A percentile compares a stretch with the other conserved stretches of the same genome.
Conservation (phyloP, 768 basidiomycete genomes). For the Dentipellis fragilis region DNA sequence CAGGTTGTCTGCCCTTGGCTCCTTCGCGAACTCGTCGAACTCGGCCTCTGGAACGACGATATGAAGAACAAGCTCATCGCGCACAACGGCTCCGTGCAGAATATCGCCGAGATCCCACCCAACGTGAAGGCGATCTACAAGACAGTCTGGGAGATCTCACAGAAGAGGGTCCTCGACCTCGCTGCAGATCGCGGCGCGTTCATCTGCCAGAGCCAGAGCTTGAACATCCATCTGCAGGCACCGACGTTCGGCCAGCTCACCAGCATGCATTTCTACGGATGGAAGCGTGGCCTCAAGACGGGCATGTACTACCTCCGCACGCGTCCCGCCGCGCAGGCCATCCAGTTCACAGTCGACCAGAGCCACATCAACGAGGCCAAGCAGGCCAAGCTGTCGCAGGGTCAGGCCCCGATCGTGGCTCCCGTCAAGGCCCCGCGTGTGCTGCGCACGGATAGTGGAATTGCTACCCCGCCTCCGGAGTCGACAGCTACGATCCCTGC, state of each 20-base stretch:
- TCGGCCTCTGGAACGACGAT: conserved; percentile 91
- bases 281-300: conserved; percentile 99
- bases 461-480: not conserved
- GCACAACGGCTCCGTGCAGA: conserved; percentile 83
- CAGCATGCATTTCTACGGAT: conserved; percentile 98
- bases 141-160: conserved; percentile 99
- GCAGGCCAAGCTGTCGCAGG: conserved; percentile 25
- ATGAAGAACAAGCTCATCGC: conserved; percentile 99
- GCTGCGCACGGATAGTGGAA: not conserved
- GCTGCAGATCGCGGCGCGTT: conserved; percentile 98
- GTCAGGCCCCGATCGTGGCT: not conserved
- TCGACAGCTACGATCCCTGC: not conserved
- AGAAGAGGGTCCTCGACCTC: conserved; percentile 97
- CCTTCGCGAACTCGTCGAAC: conserved; percentile 93
- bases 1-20: conserved; percentile 99
- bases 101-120: conserved; percentile 79
- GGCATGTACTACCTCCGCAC: conserved; percentile 98
- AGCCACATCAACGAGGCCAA: conserved; percentile 58
- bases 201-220: conserved; percentile 91
- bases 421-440: not conserved
- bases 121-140: conserved; percentile 98
- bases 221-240: conserved; percentile 87
- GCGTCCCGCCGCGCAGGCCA: conserved; percentile 88
- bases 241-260: conserved; percentile 90
- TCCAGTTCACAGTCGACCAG: conserved; percentile 95